Evolutionary conservation across 2,329 filamentous ascomycete species (phyloP), one percentile per base, ranked within the genome.

Genomic region (Cordyceps farinosa): DNA sequence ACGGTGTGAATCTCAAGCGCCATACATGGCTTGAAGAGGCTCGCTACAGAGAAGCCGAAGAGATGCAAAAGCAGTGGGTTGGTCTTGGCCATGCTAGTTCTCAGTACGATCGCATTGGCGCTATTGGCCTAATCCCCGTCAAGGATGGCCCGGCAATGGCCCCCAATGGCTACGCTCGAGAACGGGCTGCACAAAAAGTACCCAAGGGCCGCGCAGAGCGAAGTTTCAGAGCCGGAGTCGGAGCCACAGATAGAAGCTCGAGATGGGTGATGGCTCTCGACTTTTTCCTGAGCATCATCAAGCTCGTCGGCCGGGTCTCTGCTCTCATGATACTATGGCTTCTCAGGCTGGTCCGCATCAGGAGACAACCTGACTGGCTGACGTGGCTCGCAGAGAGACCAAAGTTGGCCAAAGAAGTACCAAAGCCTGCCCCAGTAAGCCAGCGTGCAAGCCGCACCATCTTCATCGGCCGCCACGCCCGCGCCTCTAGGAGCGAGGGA

Each of bases 1-100:
- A 86, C 47, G 83, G 83, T 1, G 87, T 98, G 58, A 88, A 86
- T 65, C 80, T 96, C 2, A 87, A 87, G 67, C 80, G 84, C 42
- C 88, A 88, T 76, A 97, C 95, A 0, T 99, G 95, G 94, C 79
- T 98, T 3, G 95, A 99, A 72, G 90, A 94, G 69, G 90, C 96
- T 67, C 85, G 93, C 6, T 81, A 94, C 10, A 83, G 87, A 51
- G 92, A 98, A 70, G 80, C 96, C 3, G 87, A 95, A 68, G 78
- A 82, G 64, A 68, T 85, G 44, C 79, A 80, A 44, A 80, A 79
- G 69, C 80, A 84, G 56, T 82, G 80, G 76, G 73, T 82, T 6
- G 79, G 77, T 5, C 75, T 80, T 17, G 79, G 79, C 29, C 69
- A 80, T 2, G 75, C 79, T 2, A 79, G 79, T 15, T 78, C 81